phyloP scores from a whole-genome alignment of 2,329 filamentous ascomycete genomes.

The Fusarium sp. region DNA sequence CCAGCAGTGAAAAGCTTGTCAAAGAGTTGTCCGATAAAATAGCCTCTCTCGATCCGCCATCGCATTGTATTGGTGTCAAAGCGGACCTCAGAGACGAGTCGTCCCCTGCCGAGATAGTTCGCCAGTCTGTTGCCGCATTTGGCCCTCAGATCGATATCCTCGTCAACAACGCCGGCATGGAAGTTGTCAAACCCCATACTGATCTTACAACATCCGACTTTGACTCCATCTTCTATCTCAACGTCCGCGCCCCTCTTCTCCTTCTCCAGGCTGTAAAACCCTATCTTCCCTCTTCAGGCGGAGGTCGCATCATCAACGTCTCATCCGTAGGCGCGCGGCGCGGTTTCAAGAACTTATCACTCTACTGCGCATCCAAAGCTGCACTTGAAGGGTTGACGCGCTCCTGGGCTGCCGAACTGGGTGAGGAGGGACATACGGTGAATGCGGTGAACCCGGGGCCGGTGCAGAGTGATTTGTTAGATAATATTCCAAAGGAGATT shows the following conservation, averaged over 20 bases:
- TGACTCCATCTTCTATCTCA: conserved; percentile 29
- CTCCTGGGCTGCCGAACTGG: conserved; percentile 64
- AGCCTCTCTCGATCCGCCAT: neutral
- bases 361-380: conserved; percentile 31
- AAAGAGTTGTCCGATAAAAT: conserved; percentile 14
- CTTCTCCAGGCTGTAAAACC: conserved; percentile 15
- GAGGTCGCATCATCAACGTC: conserved; percentile 25
- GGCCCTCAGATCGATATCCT: conserved; percentile 18
- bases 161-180: conserved; percentile 27
- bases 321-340: conserved; percentile 18
- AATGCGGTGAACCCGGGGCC: conserved; percentile 71
- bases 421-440: conserved; percentile 64
- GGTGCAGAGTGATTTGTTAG: conserved; percentile 67
- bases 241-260: conserved; percentile 25
- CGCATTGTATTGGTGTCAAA: conserved; percentile 13
- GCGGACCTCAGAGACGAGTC: conserved; percentile 11
- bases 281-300: neutral
- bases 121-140: neutral
- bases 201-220: conserved; percentile 16
- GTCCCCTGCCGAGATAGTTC: neutral
- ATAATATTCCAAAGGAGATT: conserved; percentile 47
- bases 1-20: conserved; percentile 7
- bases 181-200: conserved; percentile 13
- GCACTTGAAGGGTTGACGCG: conserved; percentile 57
- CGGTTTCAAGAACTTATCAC: conserved; percentile 21